Evolutionary conservation across 257 asterid species (phyloP).

Genomic region (Jacaranda mimosifolia): DNA sequence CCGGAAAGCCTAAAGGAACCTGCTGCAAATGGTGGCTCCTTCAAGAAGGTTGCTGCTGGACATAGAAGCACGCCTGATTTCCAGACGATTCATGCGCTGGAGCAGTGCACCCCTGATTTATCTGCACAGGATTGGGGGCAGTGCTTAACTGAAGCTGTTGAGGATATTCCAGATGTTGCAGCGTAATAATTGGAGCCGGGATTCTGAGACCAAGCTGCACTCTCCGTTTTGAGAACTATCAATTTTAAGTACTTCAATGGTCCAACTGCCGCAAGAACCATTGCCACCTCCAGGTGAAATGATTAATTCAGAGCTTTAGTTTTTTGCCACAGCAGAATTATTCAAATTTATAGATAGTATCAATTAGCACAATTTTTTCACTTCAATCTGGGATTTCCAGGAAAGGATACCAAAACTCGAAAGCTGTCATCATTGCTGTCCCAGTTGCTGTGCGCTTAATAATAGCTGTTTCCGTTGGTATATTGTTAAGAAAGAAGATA

Average conservation of each 20-base stretch:
- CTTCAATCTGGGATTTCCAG: too few species aligned
- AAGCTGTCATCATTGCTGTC: background rate
- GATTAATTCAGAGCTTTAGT: background rate
- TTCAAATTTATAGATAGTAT: too few species aligned
- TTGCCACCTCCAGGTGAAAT: too few species aligned
- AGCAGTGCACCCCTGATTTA: slow-evolving; percentile 41
- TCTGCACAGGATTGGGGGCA: slow-evolving; percentile 26
- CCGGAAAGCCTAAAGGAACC: slow-evolving; percentile 11
- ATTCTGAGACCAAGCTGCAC: slow-evolving; percentile 32
- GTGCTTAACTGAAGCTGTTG: slow-evolving; percentile 22
- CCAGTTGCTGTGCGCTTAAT: background rate
- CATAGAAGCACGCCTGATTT: background rate
- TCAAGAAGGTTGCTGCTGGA: slow-evolving; percentile 31
- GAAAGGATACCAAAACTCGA: background rate
- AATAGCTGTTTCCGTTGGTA: background rate
- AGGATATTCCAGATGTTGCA: slow-evolving; percentile 27
- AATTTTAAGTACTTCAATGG: slow-evolving; percentile 9
- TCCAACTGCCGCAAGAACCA: slow-evolving; percentile 7
- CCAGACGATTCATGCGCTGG: slow-evolving; percentile 12
- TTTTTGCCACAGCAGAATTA: too few species aligned
- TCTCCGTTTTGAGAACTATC: slow-evolving; percentile 33
- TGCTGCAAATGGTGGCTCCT: slow-evolving; percentile 18
- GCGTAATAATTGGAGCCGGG: slow-evolving; percentile 28
- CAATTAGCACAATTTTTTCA: too few species aligned
- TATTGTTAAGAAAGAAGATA: background rate